Evolutionary conservation across 805 yeast species (phyloP).

Genomic region (Ogataea glucozyma): DNA sequence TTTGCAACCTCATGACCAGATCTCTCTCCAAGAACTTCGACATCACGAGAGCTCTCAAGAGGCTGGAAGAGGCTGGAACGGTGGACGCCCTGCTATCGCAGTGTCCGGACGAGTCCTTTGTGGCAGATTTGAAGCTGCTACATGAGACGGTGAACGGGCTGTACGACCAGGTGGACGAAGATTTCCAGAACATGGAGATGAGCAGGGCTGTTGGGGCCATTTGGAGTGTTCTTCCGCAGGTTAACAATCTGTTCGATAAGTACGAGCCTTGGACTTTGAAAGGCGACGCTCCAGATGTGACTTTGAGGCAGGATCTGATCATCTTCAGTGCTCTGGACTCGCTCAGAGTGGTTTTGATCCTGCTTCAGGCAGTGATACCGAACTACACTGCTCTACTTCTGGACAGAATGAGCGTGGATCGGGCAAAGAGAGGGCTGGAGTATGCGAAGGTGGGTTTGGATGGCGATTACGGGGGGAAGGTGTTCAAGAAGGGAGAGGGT

Average conservation of each 20-base stretch:
- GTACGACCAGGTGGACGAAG: constrained; percentile 34
- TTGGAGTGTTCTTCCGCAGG: constrained; percentile 58
- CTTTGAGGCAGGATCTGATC: constrained; percentile 48
- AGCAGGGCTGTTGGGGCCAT: constrained; percentile 56
- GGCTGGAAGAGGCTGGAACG: constrained; percentile 22
- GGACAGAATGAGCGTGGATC: constrained; percentile 60
- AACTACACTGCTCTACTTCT: constrained; percentile 54
- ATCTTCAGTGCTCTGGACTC: constrained; percentile 71
- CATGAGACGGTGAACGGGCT: constrained; percentile 7
- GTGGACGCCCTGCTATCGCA: constrained; percentile 29
- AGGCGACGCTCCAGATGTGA: constrained; percentile 22
- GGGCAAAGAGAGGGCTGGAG: constrained; percentile 41
- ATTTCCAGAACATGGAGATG: constrained; percentile 50
- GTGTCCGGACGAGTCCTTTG: constrained; percentile 17
- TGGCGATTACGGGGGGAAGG: constrained; percentile 56
- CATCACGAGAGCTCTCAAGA: constrained; percentile 46
- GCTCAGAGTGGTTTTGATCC: constrained; percentile 63
- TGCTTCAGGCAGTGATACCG: constrained; percentile 76
- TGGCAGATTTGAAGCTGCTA: constrained; percentile 29
- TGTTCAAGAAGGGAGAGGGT: constrained; percentile 33
- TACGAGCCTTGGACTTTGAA: constrained; percentile 74
- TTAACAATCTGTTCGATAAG: constrained; percentile 67
- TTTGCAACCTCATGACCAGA: constrained; percentile 76
- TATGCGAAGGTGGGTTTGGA: constrained; percentile 60
- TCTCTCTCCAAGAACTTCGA: constrained; percentile 71